A percentile compares a stretch with the other conserved stretches of the same genome.
Conservation (phyloP, 495 filamentous ascomycete genomes). For the Xylaria nigripes region DNA sequence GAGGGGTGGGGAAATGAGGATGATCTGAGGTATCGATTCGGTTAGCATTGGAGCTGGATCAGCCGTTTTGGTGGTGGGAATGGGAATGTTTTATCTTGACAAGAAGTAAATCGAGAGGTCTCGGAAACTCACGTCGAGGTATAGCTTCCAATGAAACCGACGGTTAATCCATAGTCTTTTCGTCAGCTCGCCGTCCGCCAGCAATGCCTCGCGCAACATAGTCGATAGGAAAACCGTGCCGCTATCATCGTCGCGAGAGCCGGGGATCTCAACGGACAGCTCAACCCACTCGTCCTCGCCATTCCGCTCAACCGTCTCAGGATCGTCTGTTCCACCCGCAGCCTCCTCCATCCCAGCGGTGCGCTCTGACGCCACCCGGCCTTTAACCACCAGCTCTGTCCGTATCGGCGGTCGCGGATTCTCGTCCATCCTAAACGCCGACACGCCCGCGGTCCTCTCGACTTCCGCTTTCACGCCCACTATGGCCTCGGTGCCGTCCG, state of each 20-base stretch:
- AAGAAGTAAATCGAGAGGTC: no score
- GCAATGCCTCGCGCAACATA: conserved; percentile 82
- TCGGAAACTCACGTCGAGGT: conserved; percentile 81
- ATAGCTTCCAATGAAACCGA: conserved; percentile 92
- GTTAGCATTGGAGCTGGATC: conserved; percentile 6
- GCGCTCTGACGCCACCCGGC: not conserved
- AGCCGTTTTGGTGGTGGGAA: not conserved
- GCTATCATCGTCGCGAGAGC: conserved; percentile 82
- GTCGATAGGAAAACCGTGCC: conserved; percentile 75
- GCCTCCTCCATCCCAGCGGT: conserved; percentile 20
- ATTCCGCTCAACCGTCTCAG: conserved; percentile 16
- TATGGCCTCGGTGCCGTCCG: conserved; percentile 90
- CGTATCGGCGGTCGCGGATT: conserved; percentile 21
- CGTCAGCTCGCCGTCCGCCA: conserved; percentile 64
- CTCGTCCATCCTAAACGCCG: conserved; percentile 4
- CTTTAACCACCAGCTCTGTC: conserved; percentile 7
- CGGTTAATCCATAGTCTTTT: conserved; percentile 71
- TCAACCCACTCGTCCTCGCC: conserved; percentile 65
- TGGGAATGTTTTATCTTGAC: no score
- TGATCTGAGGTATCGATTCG: conserved; percentile 49
- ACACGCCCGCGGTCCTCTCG: conserved; percentile 49
- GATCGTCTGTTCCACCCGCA: conserved; percentile 7
- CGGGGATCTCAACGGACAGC: conserved; percentile 77
- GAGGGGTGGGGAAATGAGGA: conserved; percentile 83
- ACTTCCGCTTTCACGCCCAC: conserved; percentile 94